Evolutionary conservation across 116 monocot species (phyloP), one percentile per base, ranked within the genome.

Genomic region (Cymodocea nodosa): DNA sequence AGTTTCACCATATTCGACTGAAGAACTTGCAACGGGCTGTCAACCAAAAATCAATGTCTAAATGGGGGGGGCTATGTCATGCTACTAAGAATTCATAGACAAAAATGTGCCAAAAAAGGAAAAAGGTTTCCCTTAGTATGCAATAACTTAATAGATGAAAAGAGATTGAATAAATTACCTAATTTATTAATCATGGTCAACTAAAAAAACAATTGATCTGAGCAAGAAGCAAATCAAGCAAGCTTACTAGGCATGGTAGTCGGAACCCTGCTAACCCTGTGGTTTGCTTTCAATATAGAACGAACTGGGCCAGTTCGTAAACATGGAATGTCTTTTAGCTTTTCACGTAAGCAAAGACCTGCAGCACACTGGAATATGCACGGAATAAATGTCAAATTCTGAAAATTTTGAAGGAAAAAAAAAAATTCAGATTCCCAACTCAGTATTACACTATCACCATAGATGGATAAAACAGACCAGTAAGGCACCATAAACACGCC

Each of bases 401-500:
- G 3, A 50, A 65, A 5, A 16, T 20, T 0, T 25, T 50, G 50
- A 25, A 4, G 15, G 15, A 51, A 48, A 51, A 22, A 22, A 17
- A 24, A 65, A 17, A 5, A 7, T 54, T 16, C 3, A 54, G 54
- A 54, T 54, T 20, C 17, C 54, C 54, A 19, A 18, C n/a, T 0
- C n/a, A 54, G 6, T 54, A 16, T 54, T 17, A 17, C 54, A 54
- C 7, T 20, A 54, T n/a, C 8, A 74, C 15, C 23, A 35, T 52
- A 60, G 5, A 35, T 15, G 25, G 22, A 50, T 24, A 66, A 52
- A 66, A 70, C 77, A 39, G 58, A 97, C 97, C 85, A 97, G 39
- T 52, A 92, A 65, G 73, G 97, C 81, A 71, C 86, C 92, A 83
- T 86, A 98, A 18, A 98, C 98, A 73, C 84, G 98, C 92, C 98